A percentile compares a stretch with the other conserved stretches of the same genome.
These are phyloP conservation scores for Pseudoneurospora amorphoporcata DNA, from an alignment of 495 filamentous ascomycete species.

Conservation along the genomic window DNA sequence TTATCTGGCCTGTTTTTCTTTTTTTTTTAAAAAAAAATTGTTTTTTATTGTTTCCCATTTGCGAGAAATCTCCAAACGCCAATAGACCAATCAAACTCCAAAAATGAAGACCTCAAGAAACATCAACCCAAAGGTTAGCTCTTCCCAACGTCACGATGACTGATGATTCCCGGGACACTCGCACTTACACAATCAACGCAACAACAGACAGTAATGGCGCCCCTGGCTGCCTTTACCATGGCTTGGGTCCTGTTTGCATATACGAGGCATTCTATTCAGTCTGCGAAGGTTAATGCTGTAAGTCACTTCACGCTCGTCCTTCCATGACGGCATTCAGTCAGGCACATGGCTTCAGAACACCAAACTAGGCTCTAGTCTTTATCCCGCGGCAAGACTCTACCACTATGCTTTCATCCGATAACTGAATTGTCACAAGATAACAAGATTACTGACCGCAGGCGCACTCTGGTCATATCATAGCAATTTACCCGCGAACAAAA, in stretches of 20 bases:
- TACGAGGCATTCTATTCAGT: slow-evolving; percentile 30
- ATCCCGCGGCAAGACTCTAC: too few species aligned
- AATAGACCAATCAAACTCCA: neutral
- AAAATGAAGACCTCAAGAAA: neutral
- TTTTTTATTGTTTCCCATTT: neutral
- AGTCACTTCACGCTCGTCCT: neutral
- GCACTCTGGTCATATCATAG: neutral
- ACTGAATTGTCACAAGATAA: too few species aligned
- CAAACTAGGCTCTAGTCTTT: too few species aligned
- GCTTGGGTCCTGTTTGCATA: slow-evolving; percentile 36
- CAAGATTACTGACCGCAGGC: neutral
- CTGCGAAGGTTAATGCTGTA: slow-evolving; percentile 34
- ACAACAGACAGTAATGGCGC: slow-evolving; percentile 33
- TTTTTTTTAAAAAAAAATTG: too few species aligned
- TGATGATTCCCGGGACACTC: neutral
- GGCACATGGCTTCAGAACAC: neutral
- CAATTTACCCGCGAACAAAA: neutral
- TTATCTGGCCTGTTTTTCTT: neutral
- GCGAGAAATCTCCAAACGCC: neutral
- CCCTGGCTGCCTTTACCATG: slow-evolving; percentile 40
- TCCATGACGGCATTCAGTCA: neutral
- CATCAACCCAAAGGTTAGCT: neutral
- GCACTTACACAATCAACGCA: neutral
- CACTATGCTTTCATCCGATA: neutral
- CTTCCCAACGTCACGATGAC: neutral